Conservation (phyloP, 1,284 basidiomycete genomes). For the Fomitopsis betulina region DNA sequence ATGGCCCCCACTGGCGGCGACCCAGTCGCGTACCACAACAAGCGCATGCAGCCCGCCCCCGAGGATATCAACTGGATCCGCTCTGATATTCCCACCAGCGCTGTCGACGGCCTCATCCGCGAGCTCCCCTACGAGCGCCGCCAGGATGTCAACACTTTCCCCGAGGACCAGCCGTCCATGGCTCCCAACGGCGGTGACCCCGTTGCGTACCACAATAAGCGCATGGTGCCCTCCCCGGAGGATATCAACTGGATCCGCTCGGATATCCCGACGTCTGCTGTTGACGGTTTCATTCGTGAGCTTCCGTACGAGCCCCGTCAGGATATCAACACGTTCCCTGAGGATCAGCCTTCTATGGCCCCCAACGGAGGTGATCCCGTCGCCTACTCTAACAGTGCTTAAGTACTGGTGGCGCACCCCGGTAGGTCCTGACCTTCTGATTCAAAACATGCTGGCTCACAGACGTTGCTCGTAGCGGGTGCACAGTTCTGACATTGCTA, state of each 20-base stretch:
- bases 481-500: conserved; percentile 4
- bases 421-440: conserved; percentile 18
- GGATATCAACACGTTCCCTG: conserved; percentile 33
- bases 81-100: conserved; percentile 30
- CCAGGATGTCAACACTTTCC: conserved; percentile 28
- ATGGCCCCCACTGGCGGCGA: conserved; percentile 14
- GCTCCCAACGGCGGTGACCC: conserved; percentile 13
- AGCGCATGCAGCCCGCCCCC: conserved; percentile 3
- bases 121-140: conserved; percentile 20
- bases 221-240: conserved; percentile 4
- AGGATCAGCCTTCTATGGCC: conserved; percentile 23
- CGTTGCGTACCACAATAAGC: conserved; percentile 14
- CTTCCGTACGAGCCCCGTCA: neutral
- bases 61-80: conserved; percentile 27
- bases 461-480: neutral
- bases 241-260: conserved; percentile 15
- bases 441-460: conserved; percentile 12
- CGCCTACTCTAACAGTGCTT: conserved; percentile 15
- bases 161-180: conserved; percentile 24
- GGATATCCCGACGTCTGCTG: conserved; percentile 19
- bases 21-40: conserved; percentile 10
- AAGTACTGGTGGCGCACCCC: neutral
- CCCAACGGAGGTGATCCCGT: conserved; percentile 19
- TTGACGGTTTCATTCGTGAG: neutral
- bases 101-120: conserved; percentile 24